These are phyloP conservation scores for Yarrowia phangngaensis DNA, from an alignment of 805 yeast species.

Conservation along the genomic window DNA sequence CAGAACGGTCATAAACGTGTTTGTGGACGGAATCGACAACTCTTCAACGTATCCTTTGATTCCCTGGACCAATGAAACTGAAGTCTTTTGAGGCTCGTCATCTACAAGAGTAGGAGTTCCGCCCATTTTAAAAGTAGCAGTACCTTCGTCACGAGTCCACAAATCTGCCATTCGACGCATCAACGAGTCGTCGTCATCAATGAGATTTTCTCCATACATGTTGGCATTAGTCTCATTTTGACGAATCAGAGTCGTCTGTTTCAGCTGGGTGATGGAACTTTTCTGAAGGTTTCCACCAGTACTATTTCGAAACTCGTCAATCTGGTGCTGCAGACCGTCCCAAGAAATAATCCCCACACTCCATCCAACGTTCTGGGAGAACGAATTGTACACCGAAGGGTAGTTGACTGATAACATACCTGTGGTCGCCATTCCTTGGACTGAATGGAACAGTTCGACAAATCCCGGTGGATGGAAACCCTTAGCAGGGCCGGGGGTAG, in stretches of 20 bases:
- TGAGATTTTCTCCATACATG: slow-evolving; percentile 17
- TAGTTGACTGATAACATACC: slow-evolving; percentile 38
- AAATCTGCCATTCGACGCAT: slow-evolving; percentile 27
- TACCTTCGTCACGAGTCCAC: slow-evolving; percentile 27
- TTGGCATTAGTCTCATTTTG: slow-evolving; percentile 28
- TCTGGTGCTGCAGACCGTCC: slow-evolving; percentile 36
- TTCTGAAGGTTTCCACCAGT: slow-evolving; percentile 38
- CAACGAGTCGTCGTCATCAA: not conserved
- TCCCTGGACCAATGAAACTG: slow-evolving; percentile 33
- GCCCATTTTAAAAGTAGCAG: slow-evolving; percentile 23
- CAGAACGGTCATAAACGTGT: slow-evolving; percentile 37
- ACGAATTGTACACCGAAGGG: slow-evolving; percentile 37
- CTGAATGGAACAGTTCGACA: slow-evolving; percentile 34
- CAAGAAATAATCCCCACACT: slow-evolving; percentile 37
- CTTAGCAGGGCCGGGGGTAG: slow-evolving; percentile 25
- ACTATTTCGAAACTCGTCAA: slow-evolving; percentile 34
- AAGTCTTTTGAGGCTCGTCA: slow-evolving; percentile 9
- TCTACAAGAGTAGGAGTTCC: slow-evolving; percentile 28
- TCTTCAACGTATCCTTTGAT: slow-evolving; percentile 37
- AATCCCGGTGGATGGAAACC: slow-evolving; percentile 35
- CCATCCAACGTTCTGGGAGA: slow-evolving; percentile 39
- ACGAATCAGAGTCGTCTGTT: slow-evolving; percentile 29
- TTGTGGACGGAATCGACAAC: slow-evolving; percentile 36
- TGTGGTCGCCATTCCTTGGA: slow-evolving; percentile 38
- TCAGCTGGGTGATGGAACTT: slow-evolving; percentile 24